Percentiles rank a stretch among this genome's conserved stretches.
phyloP scores from a whole-genome alignment of 495 filamentous ascomycete species.

The Penicillium bialowiezense region DNA sequence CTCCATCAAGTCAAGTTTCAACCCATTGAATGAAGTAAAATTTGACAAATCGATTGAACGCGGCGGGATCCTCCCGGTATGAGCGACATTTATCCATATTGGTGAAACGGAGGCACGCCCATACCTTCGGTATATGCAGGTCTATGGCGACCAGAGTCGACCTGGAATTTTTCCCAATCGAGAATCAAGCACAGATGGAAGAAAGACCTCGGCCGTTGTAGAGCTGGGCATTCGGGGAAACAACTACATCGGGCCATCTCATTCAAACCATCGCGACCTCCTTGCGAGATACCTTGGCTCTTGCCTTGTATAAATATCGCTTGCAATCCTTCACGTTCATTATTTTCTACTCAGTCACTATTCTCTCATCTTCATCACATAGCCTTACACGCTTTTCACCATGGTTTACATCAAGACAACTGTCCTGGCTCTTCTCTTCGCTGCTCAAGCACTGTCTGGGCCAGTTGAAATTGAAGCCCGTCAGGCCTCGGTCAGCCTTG shows the following conservation, averaged over 20 bases:
- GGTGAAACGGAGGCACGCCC: background rate
- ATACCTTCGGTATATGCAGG: too few relatives aligned
- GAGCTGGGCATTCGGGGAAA: too few relatives aligned
- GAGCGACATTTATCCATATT: too few relatives aligned
- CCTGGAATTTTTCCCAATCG: too few relatives aligned
- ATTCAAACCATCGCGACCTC: background rate
- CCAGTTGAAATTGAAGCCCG: slow-evolving; percentile 8
- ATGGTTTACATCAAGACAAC: slow-evolving; percentile 13
- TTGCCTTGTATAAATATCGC: background rate
- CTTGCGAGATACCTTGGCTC: background rate
- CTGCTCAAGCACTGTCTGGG: slow-evolving; percentile 7
- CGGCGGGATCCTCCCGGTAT: too few relatives aligned
- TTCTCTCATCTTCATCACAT: background rate
- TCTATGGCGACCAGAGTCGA: too few relatives aligned
- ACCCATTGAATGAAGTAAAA: background rate
- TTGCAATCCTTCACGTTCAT: background rate
- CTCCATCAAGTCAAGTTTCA: background rate
- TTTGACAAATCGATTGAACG: too few relatives aligned
- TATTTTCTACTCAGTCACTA: background rate
- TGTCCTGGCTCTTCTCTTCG: slow-evolving; percentile 11
- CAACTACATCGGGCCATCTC: background rate
- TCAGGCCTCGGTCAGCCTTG: slow-evolving; percentile 20
- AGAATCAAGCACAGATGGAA: too few relatives aligned
- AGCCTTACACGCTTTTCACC: background rate
- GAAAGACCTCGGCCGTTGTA: too few relatives aligned